A percentile compares a stretch with the other conserved stretches of the same genome.
Evolutionary conservation across 2,329 filamentous ascomycete species (phyloP).

Genomic region (Sarocladium kiliense): DNA sequence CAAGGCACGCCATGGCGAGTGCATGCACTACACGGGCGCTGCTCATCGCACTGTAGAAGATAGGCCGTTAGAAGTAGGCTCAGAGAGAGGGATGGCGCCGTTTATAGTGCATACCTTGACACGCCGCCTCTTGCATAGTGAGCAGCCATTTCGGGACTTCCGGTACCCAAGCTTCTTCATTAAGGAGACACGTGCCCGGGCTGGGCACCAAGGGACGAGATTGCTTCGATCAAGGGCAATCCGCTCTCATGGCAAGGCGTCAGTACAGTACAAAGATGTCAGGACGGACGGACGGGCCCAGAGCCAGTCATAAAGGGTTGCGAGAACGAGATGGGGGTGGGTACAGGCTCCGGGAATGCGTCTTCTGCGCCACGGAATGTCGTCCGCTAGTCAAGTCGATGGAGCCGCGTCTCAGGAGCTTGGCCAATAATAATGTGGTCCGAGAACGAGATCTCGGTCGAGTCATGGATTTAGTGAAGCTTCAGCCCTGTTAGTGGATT

Average conservation of each 20-base stretch:
- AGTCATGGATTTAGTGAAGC: neutral
- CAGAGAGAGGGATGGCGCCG: neutral
- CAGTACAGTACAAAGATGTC: too few relatives aligned
- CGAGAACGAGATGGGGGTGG: neutral
- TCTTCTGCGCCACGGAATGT: too few relatives aligned
- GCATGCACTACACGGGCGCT: conserved; percentile 4
- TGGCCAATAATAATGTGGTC: neutral
- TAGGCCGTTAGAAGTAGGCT: neutral
- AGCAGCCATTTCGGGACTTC: conserved; percentile 6
- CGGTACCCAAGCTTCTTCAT: conserved; percentile 7
- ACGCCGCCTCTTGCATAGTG: neutral
- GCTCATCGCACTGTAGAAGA: neutral
- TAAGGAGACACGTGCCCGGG: neutral
- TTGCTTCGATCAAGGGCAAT: neutral
- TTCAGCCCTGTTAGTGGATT: neutral
- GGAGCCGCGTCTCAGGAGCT: neutral
- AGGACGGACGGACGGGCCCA: neutral
- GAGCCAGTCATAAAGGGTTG: conserved; percentile 3
- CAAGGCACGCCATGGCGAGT: neutral
- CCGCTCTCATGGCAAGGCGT: too few relatives aligned
- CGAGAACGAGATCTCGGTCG: neutral
- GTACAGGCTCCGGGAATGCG: neutral
- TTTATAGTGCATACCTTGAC: neutral
- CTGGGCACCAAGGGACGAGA: too few relatives aligned
- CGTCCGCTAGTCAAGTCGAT: neutral